phyloP scores from a whole-genome alignment of 108 stramenopile species.

The Stephanodiscus triporus region DNA sequence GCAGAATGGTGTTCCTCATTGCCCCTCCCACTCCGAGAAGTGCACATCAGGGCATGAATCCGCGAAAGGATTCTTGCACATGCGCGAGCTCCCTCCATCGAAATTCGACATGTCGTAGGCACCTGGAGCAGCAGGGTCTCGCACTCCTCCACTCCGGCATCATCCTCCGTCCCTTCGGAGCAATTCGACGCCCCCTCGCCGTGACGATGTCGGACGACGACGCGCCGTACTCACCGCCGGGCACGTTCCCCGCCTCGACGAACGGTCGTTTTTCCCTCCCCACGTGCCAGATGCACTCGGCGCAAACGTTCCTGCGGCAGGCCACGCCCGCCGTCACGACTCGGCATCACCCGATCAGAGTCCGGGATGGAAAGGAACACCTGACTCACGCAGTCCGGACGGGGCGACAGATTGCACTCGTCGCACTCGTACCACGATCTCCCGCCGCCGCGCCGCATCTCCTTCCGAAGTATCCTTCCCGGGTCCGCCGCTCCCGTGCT shows the following conservation, averaged over 20 bases:
- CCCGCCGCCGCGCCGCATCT: neutral
- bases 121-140: constrained; percentile 16
- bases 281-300: constrained; percentile 7
- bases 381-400: constrained; percentile 13
- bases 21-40: no score
- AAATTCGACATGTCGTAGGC: constrained; percentile 19
- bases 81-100: constrained; percentile 19
- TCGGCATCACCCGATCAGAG: neutral
- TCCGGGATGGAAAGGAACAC: constrained; percentile 8
- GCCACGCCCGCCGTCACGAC: constrained; percentile 9
- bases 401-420: constrained; percentile 29
- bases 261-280: constrained; percentile 2
- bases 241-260: neutral
- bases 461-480: no score
- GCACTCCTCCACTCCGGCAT: constrained; percentile 6
- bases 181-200: neutral
- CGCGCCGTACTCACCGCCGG: constrained; percentile 6
- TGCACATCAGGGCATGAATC: constrained; percentile 25
- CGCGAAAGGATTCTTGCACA: constrained; percentile 10
- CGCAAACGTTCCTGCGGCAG: constrained; percentile 7
- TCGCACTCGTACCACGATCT: constrained; percentile 42
- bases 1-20: no score
- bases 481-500: no score
- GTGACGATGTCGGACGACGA: neutral
- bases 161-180: neutral